Evolutionary conservation across 495 filamentous ascomycete species (phyloP), one percentile per base, ranked within the genome.

Genomic region (Apiosordaria backusii): DNA sequence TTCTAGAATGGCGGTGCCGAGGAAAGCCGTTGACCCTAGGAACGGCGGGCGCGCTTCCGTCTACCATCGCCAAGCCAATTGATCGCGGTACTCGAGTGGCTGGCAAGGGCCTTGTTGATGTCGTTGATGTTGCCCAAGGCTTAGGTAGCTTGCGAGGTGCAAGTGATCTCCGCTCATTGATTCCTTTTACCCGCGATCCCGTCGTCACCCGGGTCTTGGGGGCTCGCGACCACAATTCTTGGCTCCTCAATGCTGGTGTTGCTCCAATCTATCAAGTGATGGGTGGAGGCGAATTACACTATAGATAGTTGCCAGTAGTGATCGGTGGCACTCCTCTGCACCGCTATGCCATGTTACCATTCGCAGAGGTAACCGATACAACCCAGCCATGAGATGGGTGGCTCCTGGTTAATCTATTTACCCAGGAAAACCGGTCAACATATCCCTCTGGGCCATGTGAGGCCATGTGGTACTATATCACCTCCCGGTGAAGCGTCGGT

Each of bases 381-480:
- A 65, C 67, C 45, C 68, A 63, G 69, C 68, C 24, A 50, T 61
- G 25, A 52, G 62, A 55, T 63, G 61, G 58, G 53, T 40, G 52
- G 54, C 61, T 22, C 24, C 57, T 68, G 67, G 70, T 71, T 70
- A 71, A 70, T 74, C 58, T 65, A 76, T 72, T 74, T 72, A 71
- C 65, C 74, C 70, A 70, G 52, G 40, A 69, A 72, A 67, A 65
- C 64, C 58, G n/a, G 25, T 27, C 52, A 57, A 54, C 60, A 50
- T 40, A 5, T 23, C 35, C 16, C 29, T 58, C 22, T 15, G 23
- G 54, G 60, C 35, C 54, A 55, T 53, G 40, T 60, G 63, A 55
- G 40, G 57, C 19, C 50, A 13, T 55, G n/a, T 19, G 52, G 52
- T 55, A 10, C 35, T 15, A 45, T 45, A 45, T 45, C 23, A 40